These are phyloP conservation scores for Pichia deserticola DNA, from an alignment of 805 yeast species.

Conservation along the genomic window DNA sequence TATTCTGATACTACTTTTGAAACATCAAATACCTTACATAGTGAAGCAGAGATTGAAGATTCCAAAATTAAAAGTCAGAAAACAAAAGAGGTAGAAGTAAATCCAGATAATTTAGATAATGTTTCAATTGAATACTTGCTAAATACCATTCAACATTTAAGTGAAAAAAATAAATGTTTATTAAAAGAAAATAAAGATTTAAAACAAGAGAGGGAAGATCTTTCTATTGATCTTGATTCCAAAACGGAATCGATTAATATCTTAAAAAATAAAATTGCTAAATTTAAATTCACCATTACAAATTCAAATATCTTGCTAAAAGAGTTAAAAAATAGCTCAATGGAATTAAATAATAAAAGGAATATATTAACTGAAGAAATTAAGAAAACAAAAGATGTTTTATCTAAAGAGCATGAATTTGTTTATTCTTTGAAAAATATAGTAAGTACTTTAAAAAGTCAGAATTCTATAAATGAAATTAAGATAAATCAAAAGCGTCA, in stretches of 20 bases:
- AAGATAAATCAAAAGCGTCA: constrained; percentile 10
- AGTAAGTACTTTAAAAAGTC: constrained; percentile 13
- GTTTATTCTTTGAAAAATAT: constrained; percentile 9
- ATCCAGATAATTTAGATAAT: background rate
- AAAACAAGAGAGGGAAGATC: constrained; percentile 5
- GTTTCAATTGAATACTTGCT: constrained; percentile 17
- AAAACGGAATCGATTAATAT: constrained; percentile 3
- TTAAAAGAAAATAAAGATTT: constrained; percentile 7
- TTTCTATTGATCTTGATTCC: constrained; percentile 4
- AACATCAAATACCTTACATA: background rate
- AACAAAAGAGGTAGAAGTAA: background rate
- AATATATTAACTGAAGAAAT: constrained; percentile 8
- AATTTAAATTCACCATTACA: constrained; percentile 5
- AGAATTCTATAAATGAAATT: constrained; percentile 7
- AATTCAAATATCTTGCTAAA: constrained; percentile 2
- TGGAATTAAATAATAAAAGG: background rate
- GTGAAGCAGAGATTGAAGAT: background rate
- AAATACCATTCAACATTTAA: constrained; percentile 13
- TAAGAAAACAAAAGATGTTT: constrained; percentile 5
- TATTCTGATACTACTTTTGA: background rate
- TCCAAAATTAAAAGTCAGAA: too few relatives aligned
- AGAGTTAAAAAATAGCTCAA: constrained; percentile 5
- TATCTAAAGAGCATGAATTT: constrained; percentile 6
- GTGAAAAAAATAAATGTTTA: constrained; percentile 6
- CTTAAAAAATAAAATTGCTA: constrained; percentile 8